phyloP scores from a whole-genome alignment of 495 filamentous ascomycete genomes.

The Trichoderma virens region DNA sequence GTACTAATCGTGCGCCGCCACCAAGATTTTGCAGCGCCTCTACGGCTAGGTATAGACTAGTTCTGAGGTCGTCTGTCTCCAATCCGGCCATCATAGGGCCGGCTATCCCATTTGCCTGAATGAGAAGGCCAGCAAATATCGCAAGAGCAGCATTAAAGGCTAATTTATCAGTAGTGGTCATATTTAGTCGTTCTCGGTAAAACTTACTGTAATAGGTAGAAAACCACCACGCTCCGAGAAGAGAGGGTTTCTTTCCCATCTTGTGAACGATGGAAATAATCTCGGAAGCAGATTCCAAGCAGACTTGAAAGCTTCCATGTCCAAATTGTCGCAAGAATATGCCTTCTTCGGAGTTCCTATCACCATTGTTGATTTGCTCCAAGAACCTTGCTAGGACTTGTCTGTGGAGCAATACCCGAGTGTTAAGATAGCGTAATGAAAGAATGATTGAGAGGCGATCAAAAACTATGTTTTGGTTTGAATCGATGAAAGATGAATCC shows the following conservation, averaged over 20 bases:
- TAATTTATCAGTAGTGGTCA: neutral
- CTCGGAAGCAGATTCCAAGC: neutral
- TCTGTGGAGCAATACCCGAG: neutral
- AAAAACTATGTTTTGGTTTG: neutral
- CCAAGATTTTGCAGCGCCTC: neutral
- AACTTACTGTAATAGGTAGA: neutral
- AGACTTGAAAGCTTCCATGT: neutral
- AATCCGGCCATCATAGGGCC: neutral
- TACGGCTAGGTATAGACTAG: neutral
- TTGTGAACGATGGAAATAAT: neutral
- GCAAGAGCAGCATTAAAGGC: neutral
- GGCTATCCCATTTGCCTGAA: neutral
- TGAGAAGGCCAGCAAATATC: neutral
- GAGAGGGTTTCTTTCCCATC: neutral
- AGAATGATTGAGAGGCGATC: neutral
- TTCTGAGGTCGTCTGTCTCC: neutral
- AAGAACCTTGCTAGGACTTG: neutral
- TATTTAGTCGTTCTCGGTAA: too few relatives aligned
- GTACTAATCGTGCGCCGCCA: neutral
- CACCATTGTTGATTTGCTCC: neutral
- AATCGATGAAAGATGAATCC: neutral
- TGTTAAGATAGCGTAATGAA: neutral
- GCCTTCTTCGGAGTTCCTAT: neutral
- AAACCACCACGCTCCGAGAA: neutral
- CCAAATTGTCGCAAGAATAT: neutral